Evolutionary conservation across 345 rosid species (phyloP), one percentile per base, ranked within the genome.

Genomic region (Geranium brycei): DNA sequence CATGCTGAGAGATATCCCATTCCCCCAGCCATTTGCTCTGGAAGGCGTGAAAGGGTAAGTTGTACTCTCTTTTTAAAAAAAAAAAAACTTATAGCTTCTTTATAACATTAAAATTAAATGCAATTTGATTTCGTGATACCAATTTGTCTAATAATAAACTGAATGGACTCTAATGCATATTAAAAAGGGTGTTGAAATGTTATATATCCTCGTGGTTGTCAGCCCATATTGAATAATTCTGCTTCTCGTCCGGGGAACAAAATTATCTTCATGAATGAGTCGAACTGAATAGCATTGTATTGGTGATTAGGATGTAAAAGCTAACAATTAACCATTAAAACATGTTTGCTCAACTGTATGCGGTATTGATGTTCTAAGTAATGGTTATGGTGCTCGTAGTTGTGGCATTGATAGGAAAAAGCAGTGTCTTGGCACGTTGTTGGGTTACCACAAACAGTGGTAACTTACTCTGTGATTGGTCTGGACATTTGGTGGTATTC

Each of bases 31-130:
- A 17, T 72, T 61, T 76, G 81, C 83, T 75, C 72, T 31, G 97
- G 97, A 77, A 83, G 61, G 69, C 97, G 97, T 61, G 99, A 93
- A 71, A 88, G 67, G 96, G 97, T 87, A 28, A 64, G 72, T 68
- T 73, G 55, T 55, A 13, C 19, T 58, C 5, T 59, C 19, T 40
- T 38, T 23, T 23, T 23, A 0, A 23, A 23, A 23, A 23, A 23
- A 23, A 23, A 1, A 23, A 23, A 16, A 11, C 15, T 47, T 47
- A 47, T 13, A 47, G 12, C 3, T 11, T 8, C 53, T 47, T 47
- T 47, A 7, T 47, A 47, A 47, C 10, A 13, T 3, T 8, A 13
- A 11, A 47, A n/a, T n/a, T n/a, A n/a, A n/a, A 47, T 47, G 12
- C 53, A 47, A 47, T 3, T 47, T 47, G 53, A 47, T 47, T 6